Evolutionary conservation across 2,329 filamentous ascomycete genomes (phyloP), one percentile per base, ranked within the genome.

Genomic region (Epichloe gansuensis): DNA sequence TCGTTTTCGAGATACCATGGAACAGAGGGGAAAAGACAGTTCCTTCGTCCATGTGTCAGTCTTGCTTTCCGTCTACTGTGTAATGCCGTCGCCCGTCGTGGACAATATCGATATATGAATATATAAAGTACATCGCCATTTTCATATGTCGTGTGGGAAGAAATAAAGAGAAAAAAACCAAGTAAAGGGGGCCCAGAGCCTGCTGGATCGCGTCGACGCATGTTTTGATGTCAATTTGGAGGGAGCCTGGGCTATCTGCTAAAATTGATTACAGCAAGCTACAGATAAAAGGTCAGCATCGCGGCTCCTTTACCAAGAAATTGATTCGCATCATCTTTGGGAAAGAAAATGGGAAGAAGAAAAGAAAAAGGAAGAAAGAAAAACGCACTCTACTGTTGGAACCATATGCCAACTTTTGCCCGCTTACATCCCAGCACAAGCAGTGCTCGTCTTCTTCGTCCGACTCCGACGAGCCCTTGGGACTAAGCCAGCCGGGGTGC

Each of bases 391-490:
- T 70, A 59, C 75, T 83, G 59, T 82, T 83, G 5, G 78, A 75
- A 15, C 80, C 81, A 62, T 83, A 84, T 0, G 81, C 81, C 53
- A 85, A 68, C 59, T 78, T 82, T 56, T 80, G 75, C 5, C 81
- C 81, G 49, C 75, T 75, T 4, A 75, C 70, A 65, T 84, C 80
- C 81, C 81, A 85, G 57, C 75, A 76, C 17, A 84, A 62, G 52
- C 77, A 82, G 59, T 83, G 77, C 55, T 78, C 75, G 46, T 82
- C 76, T 57, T 82, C 80, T 45, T 82, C 80, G 23, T 82, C 79
- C 0, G 69, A 62, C 25, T 77, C 76, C 6, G 72, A 69, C 38
- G 72, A 74, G 46, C 71, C 72, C 59, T 74, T 77, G 21, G 80
- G 80, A 54, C 76, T 83, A 35, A 77, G 68, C 77, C 79, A 82